A percentile compares a stretch with the other conserved stretches of the same genome.
Evolutionary conservation across 163 green algal species (phyloP).

Genomic region (Chlamydomonas reinhardtii): DNA sequence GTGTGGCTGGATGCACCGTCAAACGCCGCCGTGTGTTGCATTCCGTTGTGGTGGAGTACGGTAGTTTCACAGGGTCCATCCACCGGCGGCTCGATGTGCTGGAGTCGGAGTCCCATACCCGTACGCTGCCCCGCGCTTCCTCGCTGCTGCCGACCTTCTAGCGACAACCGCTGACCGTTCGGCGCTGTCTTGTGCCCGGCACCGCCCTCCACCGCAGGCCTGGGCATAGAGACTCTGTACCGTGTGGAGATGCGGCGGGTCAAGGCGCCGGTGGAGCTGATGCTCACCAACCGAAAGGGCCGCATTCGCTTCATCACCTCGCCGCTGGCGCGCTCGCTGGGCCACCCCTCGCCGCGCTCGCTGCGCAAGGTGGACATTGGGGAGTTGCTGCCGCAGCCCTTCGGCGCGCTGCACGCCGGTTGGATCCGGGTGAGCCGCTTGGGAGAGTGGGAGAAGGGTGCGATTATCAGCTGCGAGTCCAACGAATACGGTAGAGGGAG

Average conservation of each 20-base stretch:
- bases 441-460: background rate
- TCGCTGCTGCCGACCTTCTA: no score
- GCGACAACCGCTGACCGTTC: no score
- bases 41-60: no score
- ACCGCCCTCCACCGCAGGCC: background rate
- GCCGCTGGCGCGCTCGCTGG: slow-evolving; percentile 49
- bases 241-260: slow-evolving; percentile 34
- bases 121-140: no score
- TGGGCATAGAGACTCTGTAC: slow-evolving; percentile 30
- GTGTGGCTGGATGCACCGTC: no score
- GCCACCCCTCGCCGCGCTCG: slow-evolving; percentile 37
- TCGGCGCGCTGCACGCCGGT: slow-evolving; percentile 49
- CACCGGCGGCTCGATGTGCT: no score
- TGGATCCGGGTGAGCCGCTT: slow-evolving; percentile 52
- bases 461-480: no score
- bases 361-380: slow-evolving; percentile 56
- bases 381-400: slow-evolving; percentile 56
- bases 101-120: no score
- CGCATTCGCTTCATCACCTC: slow-evolving; percentile 44
- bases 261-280: slow-evolving; percentile 21
- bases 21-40: no score
- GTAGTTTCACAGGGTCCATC: no score
- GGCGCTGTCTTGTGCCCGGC: no score
- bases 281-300: slow-evolving; percentile 47
- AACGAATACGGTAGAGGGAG: no score